Base-by-base conservation (phyloP, 352 stramenopile species). In the Phytophthora ohioensis region DNA sequence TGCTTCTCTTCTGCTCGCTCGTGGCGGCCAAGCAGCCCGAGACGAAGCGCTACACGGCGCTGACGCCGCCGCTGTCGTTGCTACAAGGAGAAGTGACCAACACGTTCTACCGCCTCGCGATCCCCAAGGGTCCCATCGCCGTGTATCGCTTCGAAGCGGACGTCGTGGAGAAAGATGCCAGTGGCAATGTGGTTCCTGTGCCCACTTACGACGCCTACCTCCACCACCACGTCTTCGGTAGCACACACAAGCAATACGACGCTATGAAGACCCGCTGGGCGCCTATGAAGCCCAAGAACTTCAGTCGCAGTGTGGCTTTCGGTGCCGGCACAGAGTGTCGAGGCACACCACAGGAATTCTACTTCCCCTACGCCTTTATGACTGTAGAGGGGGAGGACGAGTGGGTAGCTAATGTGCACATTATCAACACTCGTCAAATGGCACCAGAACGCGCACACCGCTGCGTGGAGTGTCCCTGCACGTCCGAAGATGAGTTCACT, bases 81-180 rank as follows among this genome's bases (percentile, higher is more conserved):
- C 62, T 66, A n/a, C 84, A 91, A 64, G 87, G 87, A 52, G 79
- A 92, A 46, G 84, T 94, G 41, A 91, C 82, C 36, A 94, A 94
- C 73, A 78, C 83, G 30, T 94, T 91, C 69, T 81, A 94, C 68
- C 73, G 65, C 10, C 78, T 95, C 36, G 36, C 73, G 61, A 93
- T 95, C 73, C 87, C 87, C 27, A 86, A 85, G 52, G 87, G 87
- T 10, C 87, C 87, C 17, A 93, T 95, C 61, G 84, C 87, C 12
- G 84, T 95, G n/a, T 91, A 92, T 65, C 85, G 83, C 51, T 95
- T 95, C 52, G 76, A 87, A 51, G 87, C 84, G 6, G 87, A 93
- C 32, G 81, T 95, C 5, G 87, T 95, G 39, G 84, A 88, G 56
- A 77, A 79, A 52, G 74, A 78, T n/a, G 76, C 76, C 5, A 52